These are phyloP conservation scores for Tetrapisispora pingtungensis DNA, from an alignment of 805 yeast species.

Conservation along the genomic window DNA sequence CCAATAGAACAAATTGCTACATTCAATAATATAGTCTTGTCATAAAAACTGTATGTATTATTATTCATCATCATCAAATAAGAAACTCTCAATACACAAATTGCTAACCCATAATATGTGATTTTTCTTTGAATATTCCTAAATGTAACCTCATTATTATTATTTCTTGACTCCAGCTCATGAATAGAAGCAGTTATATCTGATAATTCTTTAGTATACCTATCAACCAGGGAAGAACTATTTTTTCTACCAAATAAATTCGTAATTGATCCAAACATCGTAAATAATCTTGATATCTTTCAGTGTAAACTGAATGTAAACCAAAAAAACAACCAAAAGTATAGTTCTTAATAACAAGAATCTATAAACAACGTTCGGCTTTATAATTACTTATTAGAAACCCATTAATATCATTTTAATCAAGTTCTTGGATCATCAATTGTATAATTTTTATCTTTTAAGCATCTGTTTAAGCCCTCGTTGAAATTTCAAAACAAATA, in stretches of 20 bases:
- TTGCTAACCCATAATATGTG: conserved; percentile 14
- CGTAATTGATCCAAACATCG: not conserved
- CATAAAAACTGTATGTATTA: not conserved
- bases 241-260: conserved; percentile 5
- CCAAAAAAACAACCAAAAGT: too few species aligned
- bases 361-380: too few species aligned
- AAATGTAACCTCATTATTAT: conserved; percentile 12
- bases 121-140: conserved; percentile 12
- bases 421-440: too few species aligned
- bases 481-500: too few species aligned
- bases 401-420: too few species aligned
- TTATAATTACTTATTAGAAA: too few species aligned
- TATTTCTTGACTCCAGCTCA: conserved; percentile 16
- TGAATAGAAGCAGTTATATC: conserved; percentile 22
- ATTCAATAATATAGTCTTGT: not conserved
- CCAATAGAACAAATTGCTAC: not conserved
- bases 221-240: conserved; percentile 14
- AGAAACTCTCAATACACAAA: conserved; percentile 2
- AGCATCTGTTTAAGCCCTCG: too few species aligned
- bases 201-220: conserved; percentile 23
- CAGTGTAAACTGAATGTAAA: too few species aligned
- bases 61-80: not conserved
- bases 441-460: too few species aligned
- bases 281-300: too few species aligned
- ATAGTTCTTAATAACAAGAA: too few species aligned